phyloP scores from a whole-genome alignment of 768 basidiomycete genomes.

The Psilocybe cyanescens region DNA sequence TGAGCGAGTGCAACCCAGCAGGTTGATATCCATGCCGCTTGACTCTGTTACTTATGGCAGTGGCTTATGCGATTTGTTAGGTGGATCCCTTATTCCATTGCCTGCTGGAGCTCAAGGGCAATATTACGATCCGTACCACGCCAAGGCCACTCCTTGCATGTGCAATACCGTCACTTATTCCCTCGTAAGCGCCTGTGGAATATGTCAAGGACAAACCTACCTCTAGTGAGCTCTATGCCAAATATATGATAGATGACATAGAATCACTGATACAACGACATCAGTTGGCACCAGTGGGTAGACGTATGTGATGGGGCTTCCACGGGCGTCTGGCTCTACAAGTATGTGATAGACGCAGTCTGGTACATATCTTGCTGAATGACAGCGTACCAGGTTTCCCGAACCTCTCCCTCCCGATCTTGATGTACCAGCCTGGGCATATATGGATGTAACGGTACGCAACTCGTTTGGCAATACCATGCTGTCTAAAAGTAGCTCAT shows the following conservation, averaged over 20 bases:
- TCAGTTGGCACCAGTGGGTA: neutral
- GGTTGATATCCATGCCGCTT: neutral
- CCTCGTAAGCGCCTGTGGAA: slow-evolving; percentile 58
- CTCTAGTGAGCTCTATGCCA: slow-evolving; percentile 19
- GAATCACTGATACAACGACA: neutral
- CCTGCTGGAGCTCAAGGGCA: neutral
- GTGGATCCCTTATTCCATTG: neutral
- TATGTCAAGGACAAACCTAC: slow-evolving; percentile 52
- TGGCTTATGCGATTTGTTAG: neutral
- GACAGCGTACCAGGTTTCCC: neutral
- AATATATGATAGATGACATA: neutral
- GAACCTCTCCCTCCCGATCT: neutral
- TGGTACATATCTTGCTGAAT: neutral
- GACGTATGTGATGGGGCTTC: neutral
- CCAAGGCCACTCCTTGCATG: neutral
- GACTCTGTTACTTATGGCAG: neutral
- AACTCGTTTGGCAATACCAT: neutral
- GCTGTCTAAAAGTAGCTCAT: too few species aligned
- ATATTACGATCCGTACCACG: neutral
- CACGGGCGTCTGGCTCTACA: neutral
- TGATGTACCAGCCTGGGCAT: neutral
- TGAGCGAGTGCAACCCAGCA: neutral
- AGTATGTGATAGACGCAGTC: neutral
- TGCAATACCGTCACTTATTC: slow-evolving; percentile 63
- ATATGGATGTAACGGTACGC: neutral